Conservation (phyloP, 768 basidiomycete species). For the Tulasnella sp. region DNA sequence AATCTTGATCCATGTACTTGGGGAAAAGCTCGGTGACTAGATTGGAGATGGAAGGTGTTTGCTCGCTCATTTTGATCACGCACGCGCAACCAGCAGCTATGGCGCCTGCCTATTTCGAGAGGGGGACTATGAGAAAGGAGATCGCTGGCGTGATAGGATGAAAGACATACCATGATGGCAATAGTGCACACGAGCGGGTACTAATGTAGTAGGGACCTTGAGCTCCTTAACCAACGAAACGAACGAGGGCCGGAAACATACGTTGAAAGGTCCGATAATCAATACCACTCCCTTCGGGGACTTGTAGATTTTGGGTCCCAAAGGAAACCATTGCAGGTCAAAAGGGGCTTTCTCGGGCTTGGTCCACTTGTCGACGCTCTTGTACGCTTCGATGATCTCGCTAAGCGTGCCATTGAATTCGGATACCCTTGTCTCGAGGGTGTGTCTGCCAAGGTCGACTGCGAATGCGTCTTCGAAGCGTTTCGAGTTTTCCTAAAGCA, state of each 20-base stretch:
- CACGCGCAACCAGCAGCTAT: slow-evolving; percentile 71
- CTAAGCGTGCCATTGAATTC: slow-evolving; percentile 50
- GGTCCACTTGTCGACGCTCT: slow-evolving; percentile 66
- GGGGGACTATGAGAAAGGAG: neutral
- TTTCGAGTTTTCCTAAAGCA: slow-evolving; percentile 44
- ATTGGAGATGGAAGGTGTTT: slow-evolving; percentile 45
- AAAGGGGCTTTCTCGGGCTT: slow-evolving; percentile 54
- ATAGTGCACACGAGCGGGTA: slow-evolving; percentile 58
- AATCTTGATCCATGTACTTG: slow-evolving; percentile 63
- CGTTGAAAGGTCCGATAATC: slow-evolving; percentile 29
- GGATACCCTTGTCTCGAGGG: slow-evolving; percentile 52
- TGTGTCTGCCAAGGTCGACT: slow-evolving; percentile 56
- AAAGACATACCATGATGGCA: slow-evolving; percentile 46
- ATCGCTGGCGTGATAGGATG: neutral
- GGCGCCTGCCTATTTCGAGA: slow-evolving; percentile 42
- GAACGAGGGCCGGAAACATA: neutral
- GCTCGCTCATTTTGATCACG: slow-evolving; percentile 70
- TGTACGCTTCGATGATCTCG: slow-evolving; percentile 47
- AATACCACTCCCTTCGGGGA: slow-evolving; percentile 49
- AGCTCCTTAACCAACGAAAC: neutral
- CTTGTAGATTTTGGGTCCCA: slow-evolving; percentile 59
- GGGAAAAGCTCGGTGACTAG: slow-evolving; percentile 61
- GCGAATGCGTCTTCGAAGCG: slow-evolving; percentile 52
- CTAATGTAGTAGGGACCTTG: slow-evolving; percentile 33
- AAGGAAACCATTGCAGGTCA: slow-evolving; percentile 46